phyloP scores from a whole-genome alignment of 1,139 yeast genomes.

The Candida glucosophila region DNA sequence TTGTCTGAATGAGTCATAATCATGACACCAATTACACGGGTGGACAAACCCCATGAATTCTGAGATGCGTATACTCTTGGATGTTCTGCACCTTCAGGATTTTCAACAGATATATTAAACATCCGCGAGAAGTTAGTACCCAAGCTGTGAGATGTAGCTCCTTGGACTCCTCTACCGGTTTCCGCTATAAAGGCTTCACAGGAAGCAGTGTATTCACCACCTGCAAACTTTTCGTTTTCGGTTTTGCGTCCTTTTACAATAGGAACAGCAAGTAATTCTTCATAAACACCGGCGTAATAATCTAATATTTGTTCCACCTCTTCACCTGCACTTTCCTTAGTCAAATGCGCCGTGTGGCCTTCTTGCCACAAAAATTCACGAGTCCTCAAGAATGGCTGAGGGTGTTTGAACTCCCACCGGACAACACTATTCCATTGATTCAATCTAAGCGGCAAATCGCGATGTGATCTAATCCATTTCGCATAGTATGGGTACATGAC shows the following conservation, averaged over 20 bases:
- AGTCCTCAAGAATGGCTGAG: conserved; percentile 97
- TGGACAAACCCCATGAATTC: conserved; percentile 98
- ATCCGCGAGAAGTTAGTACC: conserved; percentile 98
- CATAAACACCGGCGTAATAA: conserved; percentile 76
- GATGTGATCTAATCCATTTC: conserved; percentile 97
- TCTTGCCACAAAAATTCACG: conserved; percentile 99
- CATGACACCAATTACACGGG: conserved; percentile 99
- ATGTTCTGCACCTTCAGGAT: conserved; percentile 82
- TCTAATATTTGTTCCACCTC: conserved; percentile 87
- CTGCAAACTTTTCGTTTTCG: conserved; percentile 97
- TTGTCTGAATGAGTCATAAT: conserved; percentile 98
- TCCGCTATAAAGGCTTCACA: conserved; percentile 96
- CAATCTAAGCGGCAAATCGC: conserved; percentile 91
- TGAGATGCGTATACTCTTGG: conserved; percentile 88
- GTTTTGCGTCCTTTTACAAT: conserved; percentile 93
- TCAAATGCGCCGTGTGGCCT: conserved; percentile 96
- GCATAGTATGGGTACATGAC: conserved; percentile 99
- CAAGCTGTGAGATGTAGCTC: conserved; percentile 95
- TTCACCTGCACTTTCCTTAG: conserved; percentile 64
- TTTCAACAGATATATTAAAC: conserved; percentile 93
- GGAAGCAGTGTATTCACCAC: conserved; percentile 93
- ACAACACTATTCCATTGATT: conserved; percentile 99
- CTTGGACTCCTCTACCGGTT: conserved; percentile 99
- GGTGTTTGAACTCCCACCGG: conserved; percentile 99
- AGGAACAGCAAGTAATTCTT: conserved; percentile 93